phyloP scores from a whole-genome alignment of 2,329 filamentous ascomycete species.

The Neofusicoccum ribis region DNA sequence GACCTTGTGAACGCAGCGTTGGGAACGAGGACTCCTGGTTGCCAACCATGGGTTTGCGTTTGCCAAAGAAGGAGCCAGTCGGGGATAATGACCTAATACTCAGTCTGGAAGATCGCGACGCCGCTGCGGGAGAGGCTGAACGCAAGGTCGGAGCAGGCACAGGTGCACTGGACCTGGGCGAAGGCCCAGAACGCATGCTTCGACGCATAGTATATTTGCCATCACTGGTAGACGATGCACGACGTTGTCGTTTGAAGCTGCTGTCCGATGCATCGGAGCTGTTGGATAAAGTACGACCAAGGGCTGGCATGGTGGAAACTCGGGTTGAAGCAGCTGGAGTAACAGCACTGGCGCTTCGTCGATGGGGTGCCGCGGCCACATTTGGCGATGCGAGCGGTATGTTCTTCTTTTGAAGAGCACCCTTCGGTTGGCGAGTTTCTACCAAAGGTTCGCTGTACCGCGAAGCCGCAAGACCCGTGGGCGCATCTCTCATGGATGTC shows the following conservation, averaged over 20 bases:
- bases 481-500: slow-evolving; percentile 28
- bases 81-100: slow-evolving; percentile 73
- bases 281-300: slow-evolving; percentile 31
- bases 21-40: slow-evolving; percentile 15
- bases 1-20: neutral
- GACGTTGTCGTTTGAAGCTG: slow-evolving; percentile 72
- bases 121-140: slow-evolving; percentile 24
- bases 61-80: slow-evolving; percentile 53
- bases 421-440: slow-evolving; percentile 32
- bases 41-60: slow-evolving; percentile 23
- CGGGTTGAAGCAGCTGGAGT: slow-evolving; percentile 21
- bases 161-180: slow-evolving; percentile 45
- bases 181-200: slow-evolving; percentile 64
- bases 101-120: slow-evolving; percentile 54
- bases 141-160: slow-evolving; percentile 36
- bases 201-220: slow-evolving; percentile 63
- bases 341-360: slow-evolving; percentile 26
- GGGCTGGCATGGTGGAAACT: slow-evolving; percentile 31
- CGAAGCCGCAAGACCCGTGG: slow-evolving; percentile 33
- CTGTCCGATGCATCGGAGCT: slow-evolving; percentile 57
- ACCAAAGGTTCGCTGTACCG: slow-evolving; percentile 32
- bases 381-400: slow-evolving; percentile 30
- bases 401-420: slow-evolving; percentile 41
- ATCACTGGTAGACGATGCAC: slow-evolving; percentile 43
- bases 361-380: slow-evolving; percentile 25